Conservation (phyloP, 345 rosid species). For the Populus euphratica region DNA sequence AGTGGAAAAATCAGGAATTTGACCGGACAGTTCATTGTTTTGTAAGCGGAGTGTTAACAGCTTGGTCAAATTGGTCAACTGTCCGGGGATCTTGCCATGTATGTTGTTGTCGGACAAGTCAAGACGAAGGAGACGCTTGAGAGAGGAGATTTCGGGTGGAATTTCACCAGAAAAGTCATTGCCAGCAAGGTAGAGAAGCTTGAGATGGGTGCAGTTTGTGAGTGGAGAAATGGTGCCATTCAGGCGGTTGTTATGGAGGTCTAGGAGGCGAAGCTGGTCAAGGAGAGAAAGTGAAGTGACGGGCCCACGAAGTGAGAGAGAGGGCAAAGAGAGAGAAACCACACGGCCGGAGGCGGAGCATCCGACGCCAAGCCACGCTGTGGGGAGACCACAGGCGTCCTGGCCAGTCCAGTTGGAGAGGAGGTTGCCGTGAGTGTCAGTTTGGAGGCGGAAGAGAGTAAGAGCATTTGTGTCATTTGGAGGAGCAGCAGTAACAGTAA, state of each 20-base stretch:
- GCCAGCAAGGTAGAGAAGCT: constrained; percentile 64
- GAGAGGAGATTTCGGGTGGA: constrained; percentile 52
- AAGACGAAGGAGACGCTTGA: constrained; percentile 58
- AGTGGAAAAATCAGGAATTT: constrained; percentile 63
- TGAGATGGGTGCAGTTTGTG: constrained; percentile 62
- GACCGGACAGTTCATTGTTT: constrained; percentile 75
- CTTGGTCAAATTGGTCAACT: constrained; percentile 47
- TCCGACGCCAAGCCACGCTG: constrained; percentile 68
- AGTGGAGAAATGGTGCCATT: constrained; percentile 65
- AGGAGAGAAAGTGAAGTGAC: constrained; percentile 56
- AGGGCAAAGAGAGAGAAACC: constrained; percentile 56
- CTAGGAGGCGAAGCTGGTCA: constrained; percentile 75
- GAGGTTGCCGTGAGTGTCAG: constrained; percentile 82
- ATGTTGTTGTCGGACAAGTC: constrained; percentile 87
- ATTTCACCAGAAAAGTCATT: constrained; percentile 81
- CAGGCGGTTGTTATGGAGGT: constrained; percentile 82
- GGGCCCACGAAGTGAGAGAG: constrained; percentile 76
- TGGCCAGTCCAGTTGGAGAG: constrained; percentile 72
- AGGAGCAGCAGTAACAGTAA: background rate
- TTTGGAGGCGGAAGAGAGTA: constrained; percentile 69
- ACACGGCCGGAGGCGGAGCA: constrained; percentile 63
- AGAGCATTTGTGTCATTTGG: constrained; percentile 72
- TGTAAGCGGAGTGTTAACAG: constrained; percentile 76
- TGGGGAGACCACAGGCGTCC: constrained; percentile 45
- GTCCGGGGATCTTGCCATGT: constrained; percentile 54